Base-by-base conservation (phyloP, 768 basidiomycete species). In the Suillus spraguei region DNA sequence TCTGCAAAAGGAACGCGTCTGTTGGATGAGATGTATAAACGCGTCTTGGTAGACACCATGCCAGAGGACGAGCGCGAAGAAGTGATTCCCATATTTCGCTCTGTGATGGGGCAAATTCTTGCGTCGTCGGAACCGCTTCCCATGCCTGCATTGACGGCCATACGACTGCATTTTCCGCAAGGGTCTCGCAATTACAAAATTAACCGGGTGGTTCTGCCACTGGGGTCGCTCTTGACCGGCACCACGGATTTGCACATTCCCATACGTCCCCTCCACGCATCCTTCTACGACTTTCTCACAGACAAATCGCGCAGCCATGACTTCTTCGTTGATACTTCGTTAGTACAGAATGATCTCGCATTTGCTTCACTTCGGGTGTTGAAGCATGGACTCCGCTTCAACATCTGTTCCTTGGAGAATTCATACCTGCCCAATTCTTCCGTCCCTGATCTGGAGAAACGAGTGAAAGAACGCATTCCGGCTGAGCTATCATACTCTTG, bases 401-500 rank as follows among this genome's bases (percentile, higher is more conserved):
- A 50, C 16, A 50, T 50, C 8, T 50, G 49, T 16, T 50, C 49
- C 10, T 39, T 77, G 6, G 63, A 74, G 32, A 69, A 71, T 11
- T 78, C 77, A 7, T 67, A 74, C 55, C 5, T 65, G 1, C 50
- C 28, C 17, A 76, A 77, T 42, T 20, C 60, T 8, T 66, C 73
- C 16, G 49, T 77, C 9, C 61, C 60, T 0, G 66, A 68, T 6
- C 49, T 68, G 3, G 24, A 55, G 1, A 17, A 39, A 3, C 62
- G 62, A 6, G 68, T 75, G 16, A 47, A 67, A 17, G 47, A 62
- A 0, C 53, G 36, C 16, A 77, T 79, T 33, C 59, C 74, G 1
- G 36, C 65, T 13, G 56, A 67, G 4, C 63, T 78, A 17, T 66
- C 64, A 1, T 78, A 79, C 64, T 65, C 76, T 17, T 76, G 78